A percentile compares a stretch with the other conserved stretches of the same genome.
phyloP scores from a whole-genome alignment of 169 alveolate species.

The Haemoproteus tartakovskyi region DNA sequence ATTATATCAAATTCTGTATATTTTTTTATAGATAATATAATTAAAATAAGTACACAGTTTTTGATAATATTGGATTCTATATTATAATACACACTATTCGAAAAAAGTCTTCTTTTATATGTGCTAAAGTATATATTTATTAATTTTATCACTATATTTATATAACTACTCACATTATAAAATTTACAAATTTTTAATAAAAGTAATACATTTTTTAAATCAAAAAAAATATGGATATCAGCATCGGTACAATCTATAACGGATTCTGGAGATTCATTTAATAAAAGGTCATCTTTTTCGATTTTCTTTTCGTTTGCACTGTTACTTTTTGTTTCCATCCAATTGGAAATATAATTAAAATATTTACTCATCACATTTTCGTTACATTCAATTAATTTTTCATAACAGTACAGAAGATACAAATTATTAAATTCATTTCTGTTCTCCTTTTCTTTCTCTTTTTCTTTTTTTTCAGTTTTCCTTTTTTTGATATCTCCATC shows the following conservation, averaged over 20 bases:
- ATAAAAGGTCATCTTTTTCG: background rate
- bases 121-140: slow-evolving; percentile 32
- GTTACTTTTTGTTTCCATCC: background rate
- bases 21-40: slow-evolving; percentile 39
- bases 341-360: slow-evolving; percentile 32
- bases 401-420: slow-evolving; percentile 34
- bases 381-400: slow-evolving; percentile 37
- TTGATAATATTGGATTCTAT: slow-evolving; percentile 24
- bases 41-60: slow-evolving; percentile 39
- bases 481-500: too few species aligned
- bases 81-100: slow-evolving; percentile 4
- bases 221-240: slow-evolving; percentile 21
- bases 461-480: too few species aligned
- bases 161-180: slow-evolving; percentile 49
- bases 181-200: slow-evolving; percentile 39
- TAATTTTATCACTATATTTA: slow-evolving; percentile 16
- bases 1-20: slow-evolving; percentile 63
- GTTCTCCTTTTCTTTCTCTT: background rate
- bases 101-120: slow-evolving; percentile 18
- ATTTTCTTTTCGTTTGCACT: background rate
- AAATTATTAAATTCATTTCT: slow-evolving; percentile 20
- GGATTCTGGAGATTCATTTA: too few species aligned
- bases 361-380: slow-evolving; percentile 63
- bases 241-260: slow-evolving; percentile 3
- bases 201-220: slow-evolving; percentile 44